Percentiles rank a stretch among this genome's conserved stretches.
phyloP scores from a whole-genome alignment of 768 basidiomycete genomes.

The Boletus sensibilis region DNA sequence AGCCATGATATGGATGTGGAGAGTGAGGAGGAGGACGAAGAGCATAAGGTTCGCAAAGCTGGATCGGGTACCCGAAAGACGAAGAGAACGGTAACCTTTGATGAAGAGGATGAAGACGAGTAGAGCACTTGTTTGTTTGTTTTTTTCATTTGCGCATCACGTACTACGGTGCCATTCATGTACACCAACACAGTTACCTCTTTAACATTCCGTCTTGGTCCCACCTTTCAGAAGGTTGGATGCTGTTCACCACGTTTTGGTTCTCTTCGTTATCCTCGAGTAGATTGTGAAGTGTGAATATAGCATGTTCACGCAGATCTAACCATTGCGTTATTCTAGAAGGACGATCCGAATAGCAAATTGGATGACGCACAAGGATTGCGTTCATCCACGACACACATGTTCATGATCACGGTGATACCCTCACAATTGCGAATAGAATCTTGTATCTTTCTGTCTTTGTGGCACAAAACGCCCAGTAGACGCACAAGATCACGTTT shows the following conservation, averaged over 20 bases:
- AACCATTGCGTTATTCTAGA: conserved; percentile 3
- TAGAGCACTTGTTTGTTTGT: conserved; percentile 4
- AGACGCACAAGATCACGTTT: conserved; percentile 90
- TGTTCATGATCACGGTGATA: conserved; percentile 78
- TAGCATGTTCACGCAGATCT: conserved; percentile 89
- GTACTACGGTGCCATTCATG: conserved; percentile 2
- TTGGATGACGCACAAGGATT: conserved; percentile 77
- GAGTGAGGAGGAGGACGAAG: conserved; percentile 71
- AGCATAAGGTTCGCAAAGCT: conserved; percentile 60
- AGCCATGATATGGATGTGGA: conserved; percentile 68
- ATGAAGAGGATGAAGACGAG: conserved; percentile 57
- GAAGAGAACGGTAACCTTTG: conserved; percentile 53
- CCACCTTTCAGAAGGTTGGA: conserved; percentile 63
- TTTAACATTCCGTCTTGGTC: conserved; percentile 54
- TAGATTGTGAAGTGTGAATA: conserved; percentile 79
- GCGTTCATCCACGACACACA: conserved; percentile 86
- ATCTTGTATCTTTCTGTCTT: conserved; percentile 68
- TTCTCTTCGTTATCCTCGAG: conserved; percentile 76
- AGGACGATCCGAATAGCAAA: not conserved
- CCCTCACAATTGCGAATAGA: conserved; percentile 68
- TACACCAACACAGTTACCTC: conserved; percentile 28
- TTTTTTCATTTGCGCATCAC: conserved; percentile 3
- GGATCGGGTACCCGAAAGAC: conserved; percentile 52
- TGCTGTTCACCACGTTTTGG: conserved; percentile 72
- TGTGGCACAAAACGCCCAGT: conserved; percentile 74